Conservation (phyloP, 768 basidiomycete genomes). For the Xanthoconium purpureum region DNA sequence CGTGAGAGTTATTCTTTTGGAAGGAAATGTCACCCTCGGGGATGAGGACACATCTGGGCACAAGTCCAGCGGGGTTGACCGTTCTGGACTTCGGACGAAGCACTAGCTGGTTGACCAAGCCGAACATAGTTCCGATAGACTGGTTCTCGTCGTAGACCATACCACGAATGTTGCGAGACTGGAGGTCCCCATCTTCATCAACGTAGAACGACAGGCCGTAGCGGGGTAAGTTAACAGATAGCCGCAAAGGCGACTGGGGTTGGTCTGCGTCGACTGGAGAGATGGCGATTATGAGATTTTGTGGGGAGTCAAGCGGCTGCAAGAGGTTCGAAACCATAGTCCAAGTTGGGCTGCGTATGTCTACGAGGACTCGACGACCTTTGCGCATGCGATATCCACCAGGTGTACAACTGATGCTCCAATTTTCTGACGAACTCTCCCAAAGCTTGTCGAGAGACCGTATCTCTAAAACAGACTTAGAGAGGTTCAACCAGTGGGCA, state of each 20-base stretch:
- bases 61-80: neutral
- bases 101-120: slow-evolving; percentile 39
- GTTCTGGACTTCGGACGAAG: slow-evolving; percentile 28
- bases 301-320: slow-evolving; percentile 22
- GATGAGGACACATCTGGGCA: slow-evolving; percentile 34
- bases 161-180: slow-evolving; percentile 40
- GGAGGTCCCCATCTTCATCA: slow-evolving; percentile 31
- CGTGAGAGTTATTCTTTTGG: slow-evolving; percentile 12
- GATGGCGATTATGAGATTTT: slow-evolving; percentile 23
- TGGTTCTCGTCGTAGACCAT: slow-evolving; percentile 44
- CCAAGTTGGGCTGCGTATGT: slow-evolving; percentile 27
- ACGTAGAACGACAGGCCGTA: slow-evolving; percentile 41
- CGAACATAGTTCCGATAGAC: slow-evolving; percentile 43
- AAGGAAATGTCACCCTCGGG: slow-evolving; percentile 36
- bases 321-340: slow-evolving; percentile 25
- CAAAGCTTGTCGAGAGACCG: slow-evolving; percentile 26
- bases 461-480: slow-evolving; percentile 24
- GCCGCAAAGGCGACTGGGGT: neutral
- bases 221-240: slow-evolving; percentile 39
- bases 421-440: slow-evolving; percentile 25
- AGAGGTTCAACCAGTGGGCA: slow-evolving; percentile 32
- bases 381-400: slow-evolving; percentile 5
- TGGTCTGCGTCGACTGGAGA: neutral
- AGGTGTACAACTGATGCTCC: slow-evolving; percentile 19
- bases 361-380: slow-evolving; percentile 18